Conservation (phyloP, 2,329 filamentous ascomycete species). For the Xylaria hypoxylon region DNA sequence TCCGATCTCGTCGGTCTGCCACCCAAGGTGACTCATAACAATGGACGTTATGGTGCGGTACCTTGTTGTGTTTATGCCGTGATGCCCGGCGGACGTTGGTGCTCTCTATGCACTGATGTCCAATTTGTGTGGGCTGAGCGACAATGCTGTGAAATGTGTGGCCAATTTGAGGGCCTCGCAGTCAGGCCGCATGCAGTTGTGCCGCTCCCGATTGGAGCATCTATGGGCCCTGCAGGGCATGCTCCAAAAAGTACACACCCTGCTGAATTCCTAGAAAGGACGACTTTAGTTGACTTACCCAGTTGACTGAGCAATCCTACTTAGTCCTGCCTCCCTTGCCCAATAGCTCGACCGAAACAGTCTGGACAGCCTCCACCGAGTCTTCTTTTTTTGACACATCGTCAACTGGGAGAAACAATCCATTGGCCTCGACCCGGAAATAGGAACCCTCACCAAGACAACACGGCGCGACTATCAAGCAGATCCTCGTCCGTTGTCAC, state of each 20-base stretch:
- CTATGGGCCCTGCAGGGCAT: constrained; percentile 34
- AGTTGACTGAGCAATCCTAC: constrained; percentile 30
- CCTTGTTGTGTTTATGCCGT: constrained; percentile 45
- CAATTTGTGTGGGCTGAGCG: constrained; percentile 50
- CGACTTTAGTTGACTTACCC: constrained; percentile 36
- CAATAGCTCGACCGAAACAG: constrained; percentile 44
- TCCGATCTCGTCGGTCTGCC: constrained; percentile 36
- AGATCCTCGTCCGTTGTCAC: constrained; percentile 44
- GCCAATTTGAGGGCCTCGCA: constrained; percentile 45
- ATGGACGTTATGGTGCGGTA: constrained; percentile 44
- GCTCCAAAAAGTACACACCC: constrained; percentile 34
- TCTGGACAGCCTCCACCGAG: constrained; percentile 44
- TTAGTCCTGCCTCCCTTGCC: constrained; percentile 38
- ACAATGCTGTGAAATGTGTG: constrained; percentile 43
- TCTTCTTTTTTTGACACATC: constrained; percentile 36
- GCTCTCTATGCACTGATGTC: constrained; percentile 50
- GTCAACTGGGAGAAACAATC: constrained; percentile 37
- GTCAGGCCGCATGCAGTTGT: constrained; percentile 45
- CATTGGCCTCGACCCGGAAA: constrained; percentile 40
- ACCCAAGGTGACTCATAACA: constrained; percentile 47
- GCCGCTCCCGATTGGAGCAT: constrained; percentile 46
- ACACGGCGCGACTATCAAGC: constrained; percentile 42
- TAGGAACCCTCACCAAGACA: constrained; percentile 44
- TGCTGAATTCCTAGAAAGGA: constrained; percentile 18
- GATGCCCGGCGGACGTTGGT: constrained; percentile 46